Evolutionary conservation across 139 green algal species (phyloP), one percentile per base, ranked within the genome.

Genomic region (Spirogloea muscicola): DNA sequence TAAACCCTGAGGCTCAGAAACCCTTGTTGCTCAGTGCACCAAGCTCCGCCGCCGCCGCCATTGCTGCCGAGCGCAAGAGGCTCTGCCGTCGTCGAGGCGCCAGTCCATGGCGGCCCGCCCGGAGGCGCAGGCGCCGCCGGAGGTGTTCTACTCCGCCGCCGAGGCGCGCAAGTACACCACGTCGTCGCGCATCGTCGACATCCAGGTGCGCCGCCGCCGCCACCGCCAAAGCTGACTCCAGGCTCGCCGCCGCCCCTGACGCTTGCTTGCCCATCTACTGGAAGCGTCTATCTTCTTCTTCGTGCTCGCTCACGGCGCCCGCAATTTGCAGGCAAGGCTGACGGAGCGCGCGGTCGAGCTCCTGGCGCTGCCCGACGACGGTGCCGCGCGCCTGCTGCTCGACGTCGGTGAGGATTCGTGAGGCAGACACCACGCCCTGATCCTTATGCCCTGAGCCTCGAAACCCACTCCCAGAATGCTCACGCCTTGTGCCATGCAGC

Each of bases 81-180:
- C n/a, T n/a, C n/a, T n/a, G n/a, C n/a, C n/a, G n/a, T n/a, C n/a
- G n/a, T n/a, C n/a, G n/a, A n/a, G n/a, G n/a, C n/a, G n/a, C n/a
- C n/a, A n/a, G n/a, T n/a, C 40, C 25, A 80, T 80, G 72, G 62
- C 62, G 36, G 55, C 61, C 16, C 83, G 94, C 0, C 94, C 94
- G 0, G 94, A 99, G 84, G 87, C 91, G 41, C 84, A 82, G 5
- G 89, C 85, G 5, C 94, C 94, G 0, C 90, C 94, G 1, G 91
- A 98, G 34, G 84, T 97, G 6, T 98, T 96, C 51, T 99, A 99
- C 86, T 91, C 96, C 74, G 90, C 94, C 31, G 84, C 85, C 1
- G 94, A 98, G 63, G 93, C 94, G 1, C 64, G 79, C 13, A 98
- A 98, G 70, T 99, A 99, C 81, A 98, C 94, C 0, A 89, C 87